Conservation (phyloP, 257 asterid genomes). For the Cordia subcordata region DNA sequence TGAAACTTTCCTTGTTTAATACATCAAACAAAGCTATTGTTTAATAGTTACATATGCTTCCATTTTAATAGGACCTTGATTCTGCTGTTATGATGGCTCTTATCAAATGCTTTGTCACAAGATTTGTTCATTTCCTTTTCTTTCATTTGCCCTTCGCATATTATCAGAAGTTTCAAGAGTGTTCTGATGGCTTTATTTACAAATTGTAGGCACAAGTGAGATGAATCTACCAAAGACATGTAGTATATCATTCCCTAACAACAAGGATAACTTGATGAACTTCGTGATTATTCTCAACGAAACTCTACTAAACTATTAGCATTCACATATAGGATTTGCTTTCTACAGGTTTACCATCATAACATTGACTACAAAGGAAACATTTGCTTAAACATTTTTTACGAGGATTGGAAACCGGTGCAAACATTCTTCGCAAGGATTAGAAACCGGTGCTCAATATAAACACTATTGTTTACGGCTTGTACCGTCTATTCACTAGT, state of each 20-base stretch:
- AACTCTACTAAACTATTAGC: too few relatives aligned
- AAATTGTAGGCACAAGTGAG: constrained; percentile 79
- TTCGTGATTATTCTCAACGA: constrained; percentile 15
- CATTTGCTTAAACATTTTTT: constrained; percentile 91
- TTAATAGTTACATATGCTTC: too few relatives aligned
- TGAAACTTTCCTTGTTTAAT: too few relatives aligned
- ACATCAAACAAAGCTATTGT: too few relatives aligned
- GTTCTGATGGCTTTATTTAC: not conserved
- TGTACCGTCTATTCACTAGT: constrained; percentile 93
- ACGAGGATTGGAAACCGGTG: constrained; percentile 98
- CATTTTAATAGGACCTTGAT: too few relatives aligned
- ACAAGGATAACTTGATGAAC: constrained; percentile 89
- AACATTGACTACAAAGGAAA: constrained; percentile 92
- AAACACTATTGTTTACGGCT: constrained; percentile 80
- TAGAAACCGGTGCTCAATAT: constrained; percentile 96
- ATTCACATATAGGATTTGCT: not conserved
- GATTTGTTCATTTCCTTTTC: not conserved
- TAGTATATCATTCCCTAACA: constrained; percentile 75
- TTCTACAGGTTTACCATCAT: constrained; percentile 82
- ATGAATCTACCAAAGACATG: constrained; percentile 81
- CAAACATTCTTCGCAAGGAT: constrained; percentile 93
- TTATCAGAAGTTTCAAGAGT: too few relatives aligned
- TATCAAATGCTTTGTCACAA: too few relatives aligned
- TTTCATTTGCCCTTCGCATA: too few relatives aligned
- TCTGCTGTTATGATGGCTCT: too few relatives aligned